Base-by-base conservation (phyloP, 495 filamentous ascomycete species). In the Penicillium psychrofluorescens region DNA sequence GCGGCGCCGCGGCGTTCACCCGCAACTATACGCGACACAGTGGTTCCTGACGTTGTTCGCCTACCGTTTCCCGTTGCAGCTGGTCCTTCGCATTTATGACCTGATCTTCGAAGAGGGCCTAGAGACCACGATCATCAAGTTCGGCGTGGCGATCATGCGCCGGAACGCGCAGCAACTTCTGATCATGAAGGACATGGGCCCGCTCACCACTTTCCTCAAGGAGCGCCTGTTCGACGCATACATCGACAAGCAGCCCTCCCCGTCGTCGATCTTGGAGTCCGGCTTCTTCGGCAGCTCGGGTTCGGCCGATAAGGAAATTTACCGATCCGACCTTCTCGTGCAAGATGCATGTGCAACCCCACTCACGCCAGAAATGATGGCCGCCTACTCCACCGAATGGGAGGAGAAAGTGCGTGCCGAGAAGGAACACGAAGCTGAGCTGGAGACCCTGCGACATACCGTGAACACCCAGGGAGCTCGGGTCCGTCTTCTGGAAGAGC, bases 21-120 rank as follows among this genome's bases (percentile, higher is more conserved):
- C 94, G 1, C 85, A 95, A 53, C 72, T 99, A 8, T 99, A 99
- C 59, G 92, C 92, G 35, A 97, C 92, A 0, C 92, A 97, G 61
- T 99, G 92, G 92, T 97, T 97, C 64, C 79, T 99, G 35, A 99
- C 92, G 6, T 77, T 99, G n/a, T 99, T 99, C 56, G 90, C 92
- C 11, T 97, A 99, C 63, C 85, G 95, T 37, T 99, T 99, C 63
- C 92, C 92, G 10, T 74, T 99, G 8, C 92, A 99, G 58, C 78
- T 99, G 2, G 92, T 97, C 14, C 78, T 99, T 40, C 86, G 92
- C 40, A 90, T 99, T 29, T 97, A 97, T 66, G 92, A 99, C 63
- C 75, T 99, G 29, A 90, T 99, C 35, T 78, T 99, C 30, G 91
- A 89, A 52, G 92, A 99, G 66, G 92, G 92, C 3, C 70, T 99